Percentiles rank a stretch among this genome's conserved stretches.
phyloP scores from a whole-genome alignment of 2,329 filamentous ascomycete species.

The Alternaria infectoria region DNA sequence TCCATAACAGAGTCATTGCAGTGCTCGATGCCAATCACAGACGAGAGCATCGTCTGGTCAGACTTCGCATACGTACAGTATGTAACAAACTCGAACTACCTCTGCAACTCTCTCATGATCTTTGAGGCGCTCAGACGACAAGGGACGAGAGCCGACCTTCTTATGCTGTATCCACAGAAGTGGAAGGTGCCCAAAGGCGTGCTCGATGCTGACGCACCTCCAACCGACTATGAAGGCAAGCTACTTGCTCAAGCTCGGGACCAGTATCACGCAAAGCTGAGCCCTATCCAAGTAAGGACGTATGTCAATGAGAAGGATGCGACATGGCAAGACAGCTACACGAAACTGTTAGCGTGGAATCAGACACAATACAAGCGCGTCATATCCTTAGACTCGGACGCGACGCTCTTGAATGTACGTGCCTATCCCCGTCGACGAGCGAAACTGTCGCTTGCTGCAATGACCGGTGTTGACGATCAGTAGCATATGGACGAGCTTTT shows the following conservation, averaged over 20 bases:
- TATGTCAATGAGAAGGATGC: not conserved
- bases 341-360: not conserved
- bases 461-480: constrained; percentile 7
- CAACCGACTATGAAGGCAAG: not conserved
- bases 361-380: not conserved
- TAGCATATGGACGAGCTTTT: constrained; percentile 72
- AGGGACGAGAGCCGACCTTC: constrained; percentile 27
- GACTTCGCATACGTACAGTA: constrained; percentile 16
- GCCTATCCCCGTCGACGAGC: too few relatives aligned
- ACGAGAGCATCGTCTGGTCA: too few relatives aligned
- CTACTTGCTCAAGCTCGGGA: not conserved
- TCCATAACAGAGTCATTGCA: too few relatives aligned
- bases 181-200: too few relatives aligned
- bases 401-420: not conserved
- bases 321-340: not conserved
- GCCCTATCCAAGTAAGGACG: not conserved
- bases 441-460: too few relatives aligned
- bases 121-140: constrained; percentile 45
- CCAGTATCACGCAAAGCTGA: too few relatives aligned
- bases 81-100: constrained; percentile 36
- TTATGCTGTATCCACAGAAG: constrained; percentile 8
- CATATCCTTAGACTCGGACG: not conserved
- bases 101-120: constrained; percentile 49
- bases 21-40: too few relatives aligned
- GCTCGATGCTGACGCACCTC: too few relatives aligned